A percentile compares a stretch with the other conserved stretches of the same genome.
phyloP scores from a whole-genome alignment of 331 rosid species.

The Saraca asoca region DNA sequence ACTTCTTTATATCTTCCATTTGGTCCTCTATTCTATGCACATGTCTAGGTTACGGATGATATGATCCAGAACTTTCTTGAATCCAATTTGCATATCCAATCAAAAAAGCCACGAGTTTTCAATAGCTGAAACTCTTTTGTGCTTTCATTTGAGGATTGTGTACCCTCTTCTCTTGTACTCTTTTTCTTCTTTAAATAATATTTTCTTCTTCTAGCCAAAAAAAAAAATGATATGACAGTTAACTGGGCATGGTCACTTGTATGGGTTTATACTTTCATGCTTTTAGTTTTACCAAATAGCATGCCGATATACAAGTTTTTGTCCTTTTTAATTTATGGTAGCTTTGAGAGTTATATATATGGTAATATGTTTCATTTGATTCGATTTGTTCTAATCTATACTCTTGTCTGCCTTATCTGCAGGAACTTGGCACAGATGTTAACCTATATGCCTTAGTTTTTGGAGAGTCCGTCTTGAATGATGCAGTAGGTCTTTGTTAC shows the following conservation, averaged over 20 bases:
- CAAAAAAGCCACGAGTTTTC: not conserved
- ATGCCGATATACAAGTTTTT: not conserved
- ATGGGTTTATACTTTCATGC: conserved; percentile 1
- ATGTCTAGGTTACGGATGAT: conserved; percentile 2
- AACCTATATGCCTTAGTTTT: conserved; percentile 95
- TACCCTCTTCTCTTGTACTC: too few species aligned
- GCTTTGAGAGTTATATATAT: not conserved
- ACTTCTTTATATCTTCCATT: not conserved
- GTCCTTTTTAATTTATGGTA: not conserved
- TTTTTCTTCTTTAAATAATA: too few species aligned
- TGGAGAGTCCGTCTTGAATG: conserved; percentile 96
- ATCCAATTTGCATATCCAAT: conserved; percentile 21
- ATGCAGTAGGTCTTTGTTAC: conserved; percentile 65
- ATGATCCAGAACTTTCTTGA: not conserved
- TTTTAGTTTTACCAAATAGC: not conserved
- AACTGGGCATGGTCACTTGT: not conserved
- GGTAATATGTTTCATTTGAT: conserved; percentile 19
- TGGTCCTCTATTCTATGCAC: not conserved
- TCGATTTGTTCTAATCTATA: conserved; percentile 2
- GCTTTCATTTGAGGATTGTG: too few species aligned
- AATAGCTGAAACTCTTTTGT: conserved; percentile 1
- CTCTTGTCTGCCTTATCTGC: conserved; percentile 32
- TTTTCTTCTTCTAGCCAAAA: too few species aligned
- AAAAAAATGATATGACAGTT: too few species aligned
- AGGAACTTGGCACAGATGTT: conserved; percentile 92